Conservation (phyloP, 345 rosid species). For the Lenwebbia sp. region DNA sequence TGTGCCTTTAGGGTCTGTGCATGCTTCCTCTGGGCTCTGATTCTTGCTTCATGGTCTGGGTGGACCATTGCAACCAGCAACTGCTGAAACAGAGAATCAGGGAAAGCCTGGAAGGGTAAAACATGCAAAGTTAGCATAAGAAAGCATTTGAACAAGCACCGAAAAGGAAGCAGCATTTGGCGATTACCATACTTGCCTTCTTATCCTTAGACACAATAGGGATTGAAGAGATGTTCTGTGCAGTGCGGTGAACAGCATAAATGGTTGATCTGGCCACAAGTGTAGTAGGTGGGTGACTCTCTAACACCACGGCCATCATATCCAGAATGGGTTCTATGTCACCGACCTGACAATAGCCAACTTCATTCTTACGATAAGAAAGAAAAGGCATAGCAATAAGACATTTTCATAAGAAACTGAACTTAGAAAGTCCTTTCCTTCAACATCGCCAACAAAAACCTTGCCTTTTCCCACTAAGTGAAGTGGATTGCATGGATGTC, state of each 20-base stretch:
- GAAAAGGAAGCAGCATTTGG: background rate
- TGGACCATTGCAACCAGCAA: slow-evolving; percentile 74
- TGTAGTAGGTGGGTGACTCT: slow-evolving; percentile 46
- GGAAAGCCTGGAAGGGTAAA: slow-evolving; percentile 61
- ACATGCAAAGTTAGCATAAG: slow-evolving; percentile 3
- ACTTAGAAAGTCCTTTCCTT: too few relatives aligned
- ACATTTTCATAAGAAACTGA: too few relatives aligned
- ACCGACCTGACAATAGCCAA: slow-evolving; percentile 46
- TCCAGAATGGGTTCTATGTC: slow-evolving; percentile 69
- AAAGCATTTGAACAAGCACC: background rate
- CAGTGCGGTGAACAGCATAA: slow-evolving; percentile 52
- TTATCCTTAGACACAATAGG: slow-evolving; percentile 63
- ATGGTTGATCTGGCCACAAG: slow-evolving; percentile 64
- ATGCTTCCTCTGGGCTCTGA: slow-evolving; percentile 41
- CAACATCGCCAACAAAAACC: too few relatives aligned
- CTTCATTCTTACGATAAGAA: background rate
- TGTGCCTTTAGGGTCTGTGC: background rate
- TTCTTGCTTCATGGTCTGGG: slow-evolving; percentile 65
- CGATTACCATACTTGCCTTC: slow-evolving; percentile 37
- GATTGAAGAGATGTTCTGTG: slow-evolving; percentile 48
- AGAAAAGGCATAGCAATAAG: background rate
- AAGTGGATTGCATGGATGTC: background rate
- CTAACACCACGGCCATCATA: slow-evolving; percentile 70
- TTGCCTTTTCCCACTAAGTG: background rate
- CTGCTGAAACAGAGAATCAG: slow-evolving; percentile 82